Evolutionary conservation across 108 stramenopile species (phyloP).

Genomic region (Cyclotella kingstonii): DNA sequence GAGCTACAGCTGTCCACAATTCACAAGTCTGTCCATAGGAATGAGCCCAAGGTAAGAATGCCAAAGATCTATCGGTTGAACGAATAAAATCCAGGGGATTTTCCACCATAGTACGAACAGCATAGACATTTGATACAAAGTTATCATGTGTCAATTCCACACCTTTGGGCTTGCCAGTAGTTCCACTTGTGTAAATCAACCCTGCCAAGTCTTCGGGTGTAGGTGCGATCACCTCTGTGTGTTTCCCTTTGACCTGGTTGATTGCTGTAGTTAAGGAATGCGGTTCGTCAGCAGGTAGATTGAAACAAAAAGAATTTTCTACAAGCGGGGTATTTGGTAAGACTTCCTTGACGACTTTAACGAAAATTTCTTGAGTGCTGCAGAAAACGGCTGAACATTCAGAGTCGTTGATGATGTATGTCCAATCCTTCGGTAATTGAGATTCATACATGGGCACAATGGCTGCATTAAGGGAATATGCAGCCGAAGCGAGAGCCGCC

Average conservation of each 20-base stretch:
- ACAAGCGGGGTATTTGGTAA: constrained; percentile 74
- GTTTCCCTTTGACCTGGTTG: constrained; percentile 38
- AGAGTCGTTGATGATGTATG: constrained; percentile 93
- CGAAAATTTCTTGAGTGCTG: constrained; percentile 84
- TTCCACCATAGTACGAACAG: constrained; percentile 70
- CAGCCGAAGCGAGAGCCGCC: constrained; percentile 85
- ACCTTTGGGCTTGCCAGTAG: constrained; percentile 97
- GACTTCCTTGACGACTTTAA: constrained; percentile 71
- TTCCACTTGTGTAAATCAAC: constrained; percentile 96
- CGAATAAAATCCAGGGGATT: constrained; percentile 78
- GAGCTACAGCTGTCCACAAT: constrained; percentile 81
- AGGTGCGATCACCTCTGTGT: constrained; percentile 49
- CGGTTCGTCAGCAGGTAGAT: constrained; percentile 68
- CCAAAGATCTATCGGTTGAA: constrained; percentile 77
- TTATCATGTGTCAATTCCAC: constrained; percentile 93
- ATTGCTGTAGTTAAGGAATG: constrained; percentile 71
- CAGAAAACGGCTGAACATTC: constrained; percentile 76
- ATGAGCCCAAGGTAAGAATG: constrained; percentile 98
- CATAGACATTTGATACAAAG: constrained; percentile 78
- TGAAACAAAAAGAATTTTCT: constrained; percentile 65
- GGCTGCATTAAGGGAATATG: constrained; percentile 88
- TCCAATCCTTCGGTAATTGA: constrained; percentile 91
- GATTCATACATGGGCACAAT: constrained; percentile 94
- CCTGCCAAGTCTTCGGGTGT: constrained; percentile 89
- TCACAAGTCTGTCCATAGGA: constrained; percentile 93